phyloP scores from a whole-genome alignment of 495 filamentous ascomycete genomes.

The Coniosporium apollinis region DNA sequence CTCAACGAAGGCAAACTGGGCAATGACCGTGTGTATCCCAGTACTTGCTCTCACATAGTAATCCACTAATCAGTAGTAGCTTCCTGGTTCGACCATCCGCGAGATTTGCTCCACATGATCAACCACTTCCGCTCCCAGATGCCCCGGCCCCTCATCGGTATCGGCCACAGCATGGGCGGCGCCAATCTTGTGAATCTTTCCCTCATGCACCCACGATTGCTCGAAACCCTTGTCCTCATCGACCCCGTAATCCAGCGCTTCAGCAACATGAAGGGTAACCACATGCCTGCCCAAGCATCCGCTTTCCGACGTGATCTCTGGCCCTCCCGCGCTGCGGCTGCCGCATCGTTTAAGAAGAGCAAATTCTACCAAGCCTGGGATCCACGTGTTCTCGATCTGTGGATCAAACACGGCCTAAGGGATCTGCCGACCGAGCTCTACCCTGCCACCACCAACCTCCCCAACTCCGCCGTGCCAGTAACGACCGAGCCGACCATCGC shows the following conservation, averaged over 20 bases:
- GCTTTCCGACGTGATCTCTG: slow-evolving; percentile 20
- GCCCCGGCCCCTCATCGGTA: slow-evolving; percentile 72
- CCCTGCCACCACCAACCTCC: slow-evolving; percentile 11
- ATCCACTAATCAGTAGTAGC: slow-evolving; percentile 13
- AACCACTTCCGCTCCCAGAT: slow-evolving; percentile 71
- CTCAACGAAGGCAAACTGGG: slow-evolving; percentile 25
- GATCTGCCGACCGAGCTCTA: slow-evolving; percentile 23
- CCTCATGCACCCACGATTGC: slow-evolving; percentile 66
- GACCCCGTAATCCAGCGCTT: slow-evolving; percentile 56
- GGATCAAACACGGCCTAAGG: slow-evolving; percentile 24
- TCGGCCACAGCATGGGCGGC: slow-evolving; percentile 85
- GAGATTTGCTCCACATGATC: slow-evolving; percentile 76
- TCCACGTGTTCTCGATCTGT: slow-evolving; percentile 21
- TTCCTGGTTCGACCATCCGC: slow-evolving; percentile 67
- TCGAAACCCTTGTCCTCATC: slow-evolving; percentile 58
- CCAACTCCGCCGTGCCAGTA: slow-evolving; percentile 9
- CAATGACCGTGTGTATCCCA: slow-evolving; percentile 23
- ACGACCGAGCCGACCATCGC: slow-evolving; percentile 9
- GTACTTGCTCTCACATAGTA: background rate
- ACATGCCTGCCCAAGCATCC: slow-evolving; percentile 16
- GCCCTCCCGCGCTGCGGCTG: slow-evolving; percentile 22
- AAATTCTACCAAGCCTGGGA: slow-evolving; percentile 29
- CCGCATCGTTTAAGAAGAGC: slow-evolving; percentile 17
- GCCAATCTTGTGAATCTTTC: slow-evolving; percentile 44
- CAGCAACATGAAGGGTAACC: slow-evolving; percentile 15